Conservation (phyloP, 2,329 filamentous ascomycete species). For the Talaromyces sp. region DNA sequence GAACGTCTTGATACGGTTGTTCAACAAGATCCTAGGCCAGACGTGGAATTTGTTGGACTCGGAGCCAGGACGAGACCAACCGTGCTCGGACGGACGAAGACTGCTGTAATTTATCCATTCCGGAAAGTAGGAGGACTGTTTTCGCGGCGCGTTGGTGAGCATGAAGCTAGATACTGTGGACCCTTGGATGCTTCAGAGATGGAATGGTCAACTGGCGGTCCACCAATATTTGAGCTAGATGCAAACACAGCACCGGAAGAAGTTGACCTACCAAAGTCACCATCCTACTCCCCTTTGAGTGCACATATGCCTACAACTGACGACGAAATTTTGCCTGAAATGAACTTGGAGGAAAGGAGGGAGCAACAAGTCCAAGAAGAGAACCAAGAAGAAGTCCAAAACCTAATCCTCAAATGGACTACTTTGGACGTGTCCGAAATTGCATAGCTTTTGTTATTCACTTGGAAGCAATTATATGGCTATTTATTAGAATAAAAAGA, state of each 20-base stretch:
- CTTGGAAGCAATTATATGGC: neutral
- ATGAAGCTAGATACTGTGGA: too few species aligned
- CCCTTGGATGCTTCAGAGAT: too few species aligned
- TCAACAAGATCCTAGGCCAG: neutral
- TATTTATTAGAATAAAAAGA: neutral
- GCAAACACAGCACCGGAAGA: neutral
- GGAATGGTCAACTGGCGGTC: too few species aligned
- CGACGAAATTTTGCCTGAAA: neutral
- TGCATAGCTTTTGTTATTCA: neutral
- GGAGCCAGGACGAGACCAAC: neutral
- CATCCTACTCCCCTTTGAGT: neutral
- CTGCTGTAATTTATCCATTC: too few species aligned
- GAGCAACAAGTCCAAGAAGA: neutral
- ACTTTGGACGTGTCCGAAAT: neutral
- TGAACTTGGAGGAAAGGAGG: neutral
- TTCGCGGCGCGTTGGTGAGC: too few species aligned
- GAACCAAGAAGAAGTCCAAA: neutral
- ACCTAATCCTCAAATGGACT: neutral
- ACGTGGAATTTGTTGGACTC: neutral
- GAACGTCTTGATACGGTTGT: neutral
- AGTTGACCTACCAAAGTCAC: neutral
- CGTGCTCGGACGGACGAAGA: too few species aligned
- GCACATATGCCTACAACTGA: neutral
- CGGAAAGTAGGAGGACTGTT: too few species aligned
- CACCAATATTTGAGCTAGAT: too few species aligned